These are phyloP conservation scores for Elsinoe arachidis DNA, from an alignment of 2,329 filamentous ascomycete genomes.

Conservation along the genomic window DNA sequence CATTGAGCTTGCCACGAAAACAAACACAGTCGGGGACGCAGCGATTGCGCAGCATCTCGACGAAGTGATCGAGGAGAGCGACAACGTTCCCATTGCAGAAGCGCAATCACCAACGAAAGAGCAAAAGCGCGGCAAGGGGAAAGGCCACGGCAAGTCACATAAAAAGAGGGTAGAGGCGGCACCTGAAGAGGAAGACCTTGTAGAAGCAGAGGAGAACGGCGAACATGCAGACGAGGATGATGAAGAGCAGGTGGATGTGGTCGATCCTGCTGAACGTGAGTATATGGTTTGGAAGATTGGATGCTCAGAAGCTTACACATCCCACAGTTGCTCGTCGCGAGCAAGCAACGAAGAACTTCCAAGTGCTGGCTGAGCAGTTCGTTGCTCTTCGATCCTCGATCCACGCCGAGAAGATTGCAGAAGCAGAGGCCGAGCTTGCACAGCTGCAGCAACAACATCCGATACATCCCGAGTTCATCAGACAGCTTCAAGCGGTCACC, in stretches of 20 bases:
- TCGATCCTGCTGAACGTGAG: slow-evolving; percentile 22
- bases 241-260: slow-evolving; percentile 25
- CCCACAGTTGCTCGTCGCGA: slow-evolving; percentile 35
- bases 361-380: slow-evolving; percentile 80
- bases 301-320: slow-evolving; percentile 13
- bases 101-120: slow-evolving; percentile 23
- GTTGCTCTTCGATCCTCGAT: slow-evolving; percentile 76
- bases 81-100: neutral
- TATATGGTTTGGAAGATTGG: slow-evolving; percentile 15
- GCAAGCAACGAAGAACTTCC: slow-evolving; percentile 45
- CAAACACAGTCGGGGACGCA: slow-evolving; percentile 17
- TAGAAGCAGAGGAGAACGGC: slow-evolving; percentile 32
- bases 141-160: slow-evolving; percentile 12
- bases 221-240: slow-evolving; percentile 35
- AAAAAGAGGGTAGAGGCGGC: slow-evolving; percentile 1
- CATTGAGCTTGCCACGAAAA: slow-evolving; percentile 26
- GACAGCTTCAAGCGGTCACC: slow-evolving; percentile 81
- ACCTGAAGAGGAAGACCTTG: slow-evolving; percentile 18
- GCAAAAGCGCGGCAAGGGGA: slow-evolving; percentile 16
- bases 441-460: slow-evolving; percentile 50
- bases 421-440: slow-evolving; percentile 61
- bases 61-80: slow-evolving; percentile 15
- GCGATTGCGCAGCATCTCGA: slow-evolving; percentile 19
- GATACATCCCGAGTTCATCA: slow-evolving; percentile 83
- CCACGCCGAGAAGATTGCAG: slow-evolving; percentile 78